These are phyloP conservation scores for Mucor indicus DNA, from an alignment of 371 early-diverging fungal species.

Conservation along the genomic window DNA sequence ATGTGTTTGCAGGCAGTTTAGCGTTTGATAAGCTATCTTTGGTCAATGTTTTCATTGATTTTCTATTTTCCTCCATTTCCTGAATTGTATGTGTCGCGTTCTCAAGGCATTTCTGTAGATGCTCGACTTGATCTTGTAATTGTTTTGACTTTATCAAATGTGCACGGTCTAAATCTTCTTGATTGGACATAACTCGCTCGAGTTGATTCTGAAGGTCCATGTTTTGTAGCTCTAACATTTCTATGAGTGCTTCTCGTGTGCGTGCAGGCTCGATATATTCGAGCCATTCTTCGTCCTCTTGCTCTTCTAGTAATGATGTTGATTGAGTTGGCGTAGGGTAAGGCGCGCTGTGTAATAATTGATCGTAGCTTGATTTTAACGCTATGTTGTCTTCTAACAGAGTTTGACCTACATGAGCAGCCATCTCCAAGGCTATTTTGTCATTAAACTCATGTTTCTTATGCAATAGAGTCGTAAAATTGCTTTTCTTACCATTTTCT, in stretches of 20 bases:
- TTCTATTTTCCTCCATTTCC: conserved; percentile 9
- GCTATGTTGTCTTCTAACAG: conserved; percentile 45
- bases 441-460: no score
- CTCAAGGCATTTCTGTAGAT: conserved; percentile 19
- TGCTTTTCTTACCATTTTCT: conserved; percentile 26
- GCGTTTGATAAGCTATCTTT: conserved; percentile 1
- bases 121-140: conserved; percentile 17
- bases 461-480: no score
- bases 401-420: conserved; percentile 51
- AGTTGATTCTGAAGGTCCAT: conserved; percentile 14
- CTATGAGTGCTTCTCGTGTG: conserved; percentile 20
- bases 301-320: no score
- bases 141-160: conserved; percentile 12
- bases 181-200: conserved; percentile 6
- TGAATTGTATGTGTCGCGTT: conserved; percentile 20
- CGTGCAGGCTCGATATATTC: no score
- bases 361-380: conserved; percentile 48
- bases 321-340: no score
- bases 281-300: no score
- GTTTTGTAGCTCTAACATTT: conserved; percentile 23
- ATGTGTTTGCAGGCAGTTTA: no score
- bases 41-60: conserved; percentile 12
- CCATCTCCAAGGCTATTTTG: conserved; percentile 44
- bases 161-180: conserved; percentile 9
- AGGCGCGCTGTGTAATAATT: no score